phyloP scores from a whole-genome alignment of 1,284 basidiomycete genomes.

The Cystobasidium pallidum region DNA sequence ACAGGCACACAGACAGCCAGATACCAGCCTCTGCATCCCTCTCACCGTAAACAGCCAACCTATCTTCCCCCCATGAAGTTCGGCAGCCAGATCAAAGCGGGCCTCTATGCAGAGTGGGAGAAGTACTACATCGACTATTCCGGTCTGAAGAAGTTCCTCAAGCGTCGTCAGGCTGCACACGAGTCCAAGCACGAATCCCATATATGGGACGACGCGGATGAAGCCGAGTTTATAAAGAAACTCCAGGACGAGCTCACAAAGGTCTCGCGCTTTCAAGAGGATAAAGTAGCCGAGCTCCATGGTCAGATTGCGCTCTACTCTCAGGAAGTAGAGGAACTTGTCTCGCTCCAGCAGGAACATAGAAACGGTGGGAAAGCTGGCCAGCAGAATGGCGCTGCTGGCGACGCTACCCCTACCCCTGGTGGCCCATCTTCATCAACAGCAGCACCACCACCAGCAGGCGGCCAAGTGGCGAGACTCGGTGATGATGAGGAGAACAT shows the following conservation, averaged over 20 bases:
- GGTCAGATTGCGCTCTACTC: constrained; percentile 32
- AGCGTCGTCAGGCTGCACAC: constrained; percentile 67
- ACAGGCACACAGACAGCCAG: background rate
- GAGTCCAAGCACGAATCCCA: constrained; percentile 55
- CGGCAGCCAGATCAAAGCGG: constrained; percentile 63
- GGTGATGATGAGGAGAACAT: constrained; percentile 66
- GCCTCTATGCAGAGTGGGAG: constrained; percentile 85
- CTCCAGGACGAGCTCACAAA: constrained; percentile 91
- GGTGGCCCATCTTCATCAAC: constrained; percentile 61
- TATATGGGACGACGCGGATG: constrained; percentile 75
- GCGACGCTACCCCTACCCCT: constrained; percentile 42
- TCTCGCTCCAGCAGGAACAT: constrained; percentile 8
- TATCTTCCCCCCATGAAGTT: constrained; percentile 46
- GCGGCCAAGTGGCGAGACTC: constrained; percentile 65
- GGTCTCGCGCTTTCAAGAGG: constrained; percentile 91
- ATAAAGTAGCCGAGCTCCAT: constrained; percentile 66
- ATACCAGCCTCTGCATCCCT: background rate
- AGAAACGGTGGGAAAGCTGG: constrained; percentile 1
- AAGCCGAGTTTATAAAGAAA: constrained; percentile 74
- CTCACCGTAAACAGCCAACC: background rate
- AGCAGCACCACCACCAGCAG: too few relatives aligned
- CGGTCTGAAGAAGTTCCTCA: constrained; percentile 83
- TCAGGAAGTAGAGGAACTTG: constrained; percentile 29
- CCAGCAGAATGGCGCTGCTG: constrained; percentile 22
- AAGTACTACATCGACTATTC: constrained; percentile 82